A percentile compares a stretch with the other conserved stretches of the same genome.
These are phyloP conservation scores for Schizothecium vesticola DNA, from an alignment of 495 filamentous ascomycete species.

Conservation along the genomic window DNA sequence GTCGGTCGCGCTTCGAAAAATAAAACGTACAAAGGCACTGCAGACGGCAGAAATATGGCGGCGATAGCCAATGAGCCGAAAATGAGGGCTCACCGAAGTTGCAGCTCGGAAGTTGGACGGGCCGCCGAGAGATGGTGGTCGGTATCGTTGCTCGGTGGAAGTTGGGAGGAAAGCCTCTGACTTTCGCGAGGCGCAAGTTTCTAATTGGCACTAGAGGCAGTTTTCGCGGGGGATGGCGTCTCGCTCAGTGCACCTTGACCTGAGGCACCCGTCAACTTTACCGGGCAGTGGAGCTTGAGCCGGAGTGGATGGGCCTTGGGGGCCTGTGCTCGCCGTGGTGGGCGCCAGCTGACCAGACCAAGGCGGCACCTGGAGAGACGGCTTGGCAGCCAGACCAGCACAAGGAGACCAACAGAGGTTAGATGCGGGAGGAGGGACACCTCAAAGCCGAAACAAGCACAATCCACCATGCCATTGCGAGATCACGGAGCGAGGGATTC, in stretches of 20 bases:
- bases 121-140: neutral
- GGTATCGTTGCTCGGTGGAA: neutral
- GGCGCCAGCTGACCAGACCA: neutral
- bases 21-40: neutral
- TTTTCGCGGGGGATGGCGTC: neutral
- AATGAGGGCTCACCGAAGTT: neutral
- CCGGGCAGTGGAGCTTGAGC: too few species aligned
- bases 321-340: neutral
- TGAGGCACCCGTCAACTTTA: too few species aligned
- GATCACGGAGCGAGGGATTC: conserved; percentile 9
- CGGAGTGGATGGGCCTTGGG: neutral
- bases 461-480: conserved; percentile 23
- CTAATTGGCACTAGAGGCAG: neutral
- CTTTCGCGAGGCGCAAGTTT: neutral
- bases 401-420: neutral
- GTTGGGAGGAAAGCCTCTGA: neutral
- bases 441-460: neutral
- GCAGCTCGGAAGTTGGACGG: neutral
- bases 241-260: neutral
- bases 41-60: neutral
- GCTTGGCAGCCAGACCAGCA: neutral
- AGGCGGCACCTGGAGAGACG: neutral
- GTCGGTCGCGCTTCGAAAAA: neutral
- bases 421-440: neutral
- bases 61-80: neutral